Base-by-base conservation (phyloP, 768 basidiomycete species). In the Daedaleopsis sinensis region DNA sequence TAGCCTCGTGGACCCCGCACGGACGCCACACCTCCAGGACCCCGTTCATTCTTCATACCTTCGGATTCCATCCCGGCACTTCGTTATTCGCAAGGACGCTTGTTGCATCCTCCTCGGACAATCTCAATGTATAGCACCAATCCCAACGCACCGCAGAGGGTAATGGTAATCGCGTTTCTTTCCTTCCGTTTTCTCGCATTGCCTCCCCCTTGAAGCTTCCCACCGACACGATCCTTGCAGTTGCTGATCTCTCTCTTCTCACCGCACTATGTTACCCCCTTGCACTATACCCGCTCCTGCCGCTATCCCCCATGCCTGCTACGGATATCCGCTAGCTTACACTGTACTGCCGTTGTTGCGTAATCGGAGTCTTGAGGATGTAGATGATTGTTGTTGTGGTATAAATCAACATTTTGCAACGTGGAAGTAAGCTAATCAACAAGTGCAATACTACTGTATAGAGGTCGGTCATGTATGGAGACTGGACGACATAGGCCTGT, bases 1-100 rank as follows among this genome's bases (percentile, higher is more conserved):
- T 56, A 63, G 72, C 77, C 76, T 76, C 76, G 61, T 76, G 78
- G 73, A 51, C 49, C 44, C 55, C 43, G 58, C 58, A 52, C 59
- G 62, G 53, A 55, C 52, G 43, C 46, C 63, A 32, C 59, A 58
- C 59, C 47, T 58, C 35, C 51, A 50, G 46, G 59, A 60, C 32
- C 37, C 48, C 56, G 46, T 56, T 44, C 46, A 38, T 54, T 56
- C 48, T 59, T 63, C 54, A 58, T 60, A 3, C 63, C 61, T 54
- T 47, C 59, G 66, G 58, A 57, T 58, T 32, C 21, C 58, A 50
- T 56, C 51, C 43, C 49, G 57, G 49, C 42, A 44, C 57, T 44
- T 58, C 62, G 36, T 47, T 55, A 27, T 53, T 38, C 24, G 43
- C 61, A 39, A 51, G 50, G 47, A 49, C 47, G 23, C 39, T 49